Base-by-base conservation (phyloP, 2,329 filamentous ascomycete species). In the Ascomycota sp. region DNA sequence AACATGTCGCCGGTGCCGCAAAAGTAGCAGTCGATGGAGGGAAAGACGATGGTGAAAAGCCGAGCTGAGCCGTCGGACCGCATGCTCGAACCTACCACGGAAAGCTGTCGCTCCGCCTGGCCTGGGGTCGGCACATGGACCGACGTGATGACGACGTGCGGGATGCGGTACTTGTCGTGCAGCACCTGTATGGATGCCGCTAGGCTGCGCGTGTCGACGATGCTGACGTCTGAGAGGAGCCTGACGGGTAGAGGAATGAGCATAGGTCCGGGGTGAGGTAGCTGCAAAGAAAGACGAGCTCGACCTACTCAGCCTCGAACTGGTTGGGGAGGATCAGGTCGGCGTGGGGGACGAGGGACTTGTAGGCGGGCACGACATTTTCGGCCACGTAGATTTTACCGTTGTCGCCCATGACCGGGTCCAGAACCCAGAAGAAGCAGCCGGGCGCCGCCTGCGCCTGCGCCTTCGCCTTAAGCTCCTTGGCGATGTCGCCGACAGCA, bases 1-100 rank as follows among this genome's bases (percentile, higher is more conserved):
- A 98, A 95, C 86, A 98, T 94, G 57, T 98, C 89, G 28, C 89
- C 89, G 0, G 91, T 95, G 25, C 89, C 89, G 42, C 78, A 83
- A 55, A 95, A 98, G 61, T 89, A 93, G 54, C 83, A 80, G 46
- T 93, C 79, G 35, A 94, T 74, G 20, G 76, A 69, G 0, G 86
- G 83, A 33, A 94, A 81, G 32, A 78, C 71, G 43, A 95, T 75
- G 43, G 76, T 74, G 61, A 95, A 98, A 30, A 86, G 65, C n/a
- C 89, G 75, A 0, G 86, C 72, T 25, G 61, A 61, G 38, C 70
- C 67, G 36, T 52, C 57, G 28, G 61, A 66, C 32, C 61, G 65
- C 46, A 73, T 74, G 12, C 74, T 82, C 8, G 79, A 85, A 32
- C 83, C 83, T 33, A 91, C 69, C 23, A 89, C 69, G 19, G 69